Conservation (phyloP, 768 basidiomycete genomes). For the Pleurotus ostreatus region DNA sequence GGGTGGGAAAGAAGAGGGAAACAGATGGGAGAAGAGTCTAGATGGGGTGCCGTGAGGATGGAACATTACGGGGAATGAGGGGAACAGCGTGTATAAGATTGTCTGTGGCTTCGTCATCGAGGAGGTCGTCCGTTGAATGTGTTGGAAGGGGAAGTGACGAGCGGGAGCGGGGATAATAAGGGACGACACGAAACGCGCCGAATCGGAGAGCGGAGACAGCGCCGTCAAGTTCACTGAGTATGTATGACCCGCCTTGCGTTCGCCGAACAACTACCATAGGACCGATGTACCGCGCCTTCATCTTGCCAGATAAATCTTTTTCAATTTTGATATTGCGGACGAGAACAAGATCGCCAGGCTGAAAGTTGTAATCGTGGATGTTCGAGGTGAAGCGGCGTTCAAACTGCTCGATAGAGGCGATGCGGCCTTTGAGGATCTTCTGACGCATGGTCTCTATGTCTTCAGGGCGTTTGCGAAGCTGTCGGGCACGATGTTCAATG, state of each 20-base stretch:
- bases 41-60: neutral
- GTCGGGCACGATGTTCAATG: slow-evolving; percentile 8
- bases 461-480: slow-evolving; percentile 14
- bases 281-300: slow-evolving; percentile 20
- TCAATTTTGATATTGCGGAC: slow-evolving; percentile 23
- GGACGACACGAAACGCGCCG: slow-evolving; percentile 14
- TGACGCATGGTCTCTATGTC: slow-evolving; percentile 11
- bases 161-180: slow-evolving; percentile 8
- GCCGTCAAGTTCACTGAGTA: slow-evolving; percentile 12
- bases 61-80: neutral
- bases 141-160: neutral
- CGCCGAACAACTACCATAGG: slow-evolving; percentile 19
- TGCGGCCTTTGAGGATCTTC: slow-evolving; percentile 6
- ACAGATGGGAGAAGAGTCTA: neutral
- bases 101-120: neutral
- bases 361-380: slow-evolving; percentile 22
- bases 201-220: neutral
- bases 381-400: slow-evolving; percentile 8
- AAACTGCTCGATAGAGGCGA: slow-evolving; percentile 10
- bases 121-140: neutral
- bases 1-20: too few species aligned
- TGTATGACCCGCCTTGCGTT: slow-evolving; percentile 12
- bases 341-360: slow-evolving; percentile 22
- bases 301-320: slow-evolving; percentile 13
- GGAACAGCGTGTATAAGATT: neutral